phyloP scores from a whole-genome alignment of 768 basidiomycete species.

The Leccinum variicolor region DNA sequence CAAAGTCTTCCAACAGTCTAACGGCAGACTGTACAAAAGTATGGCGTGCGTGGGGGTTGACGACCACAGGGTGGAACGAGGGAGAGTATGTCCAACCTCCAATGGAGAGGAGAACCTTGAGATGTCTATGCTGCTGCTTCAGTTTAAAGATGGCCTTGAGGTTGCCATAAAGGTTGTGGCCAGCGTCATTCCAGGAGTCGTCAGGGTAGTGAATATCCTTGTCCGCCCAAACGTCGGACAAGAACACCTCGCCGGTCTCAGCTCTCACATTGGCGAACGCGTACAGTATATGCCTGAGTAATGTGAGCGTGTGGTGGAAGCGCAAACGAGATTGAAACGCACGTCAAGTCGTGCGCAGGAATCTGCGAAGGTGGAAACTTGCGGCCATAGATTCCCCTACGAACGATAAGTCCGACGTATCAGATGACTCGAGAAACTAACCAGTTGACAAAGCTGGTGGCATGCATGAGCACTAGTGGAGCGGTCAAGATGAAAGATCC shows the following conservation, averaged over 20 bases:
- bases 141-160: constrained; percentile 90
- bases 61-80: constrained; percentile 79
- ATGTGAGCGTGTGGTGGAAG: constrained; percentile 6
- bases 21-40: constrained; percentile 83
- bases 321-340: constrained; percentile 25
- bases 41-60: constrained; percentile 55
- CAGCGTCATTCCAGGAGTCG: constrained; percentile 92
- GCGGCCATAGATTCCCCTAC: constrained; percentile 92
- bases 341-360: constrained; percentile 85
- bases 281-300: constrained; percentile 76
- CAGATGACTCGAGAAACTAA: constrained; percentile 25
- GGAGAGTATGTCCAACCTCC: constrained; percentile 96
- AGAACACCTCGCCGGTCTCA: constrained; percentile 79
- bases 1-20: constrained; percentile 83
- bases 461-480: constrained; percentile 9
- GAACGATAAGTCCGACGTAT: constrained; percentile 4
- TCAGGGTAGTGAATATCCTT: constrained; percentile 95
- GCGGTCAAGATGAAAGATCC: constrained; percentile 28
- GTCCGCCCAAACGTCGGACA: constrained; percentile 94
- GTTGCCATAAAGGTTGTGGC: constrained; percentile 92
- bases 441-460: constrained; percentile 74
- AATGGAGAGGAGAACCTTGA: constrained; percentile 82
- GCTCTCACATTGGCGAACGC: constrained; percentile 88
- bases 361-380: constrained; percentile 87
- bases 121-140: constrained; percentile 80